Evolutionary conservation across 2,329 filamentous ascomycete genomes (phyloP).

Genomic region (Aspergillus glaucus): DNA sequence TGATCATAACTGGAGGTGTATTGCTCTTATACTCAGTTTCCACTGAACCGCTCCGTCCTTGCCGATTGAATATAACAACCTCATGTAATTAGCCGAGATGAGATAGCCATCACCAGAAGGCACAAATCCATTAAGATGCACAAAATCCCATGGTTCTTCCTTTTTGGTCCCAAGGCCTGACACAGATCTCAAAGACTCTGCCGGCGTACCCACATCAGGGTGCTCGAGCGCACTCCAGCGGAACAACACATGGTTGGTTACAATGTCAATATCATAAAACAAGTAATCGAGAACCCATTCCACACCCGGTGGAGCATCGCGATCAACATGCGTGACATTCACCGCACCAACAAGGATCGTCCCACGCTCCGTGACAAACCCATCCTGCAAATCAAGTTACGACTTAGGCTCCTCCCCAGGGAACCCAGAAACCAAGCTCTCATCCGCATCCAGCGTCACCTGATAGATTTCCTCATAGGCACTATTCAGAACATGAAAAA

Average conservation of each 20-base stretch:
- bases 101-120: constrained; percentile 18
- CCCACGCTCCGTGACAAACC: constrained; percentile 13
- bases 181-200: constrained; percentile 8
- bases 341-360: constrained; percentile 18
- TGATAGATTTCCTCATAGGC: constrained; percentile 18
- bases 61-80: constrained; percentile 17
- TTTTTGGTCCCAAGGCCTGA: constrained; percentile 6
- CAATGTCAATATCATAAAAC: constrained; percentile 22
- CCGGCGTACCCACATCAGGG: constrained; percentile 13
- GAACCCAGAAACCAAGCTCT: constrained; percentile 8
- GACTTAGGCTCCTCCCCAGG: constrained; percentile 9
- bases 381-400: constrained; percentile 22
- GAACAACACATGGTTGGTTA: constrained; percentile 19
- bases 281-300: constrained; percentile 22
- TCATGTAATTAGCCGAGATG: constrained; percentile 17
- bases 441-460: constrained; percentile 9
- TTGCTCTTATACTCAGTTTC: constrained; percentile 16
- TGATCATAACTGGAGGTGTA: background rate
- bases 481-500: constrained; percentile 15
- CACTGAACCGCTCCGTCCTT: constrained; percentile 20
- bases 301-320: constrained; percentile 13
- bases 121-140: constrained; percentile 17
- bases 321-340: constrained; percentile 18
- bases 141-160: constrained; percentile 17
- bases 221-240: constrained; percentile 21